Base-by-base conservation (phyloP, 768 basidiomycete species). In the Russula griseocarnosa region DNA sequence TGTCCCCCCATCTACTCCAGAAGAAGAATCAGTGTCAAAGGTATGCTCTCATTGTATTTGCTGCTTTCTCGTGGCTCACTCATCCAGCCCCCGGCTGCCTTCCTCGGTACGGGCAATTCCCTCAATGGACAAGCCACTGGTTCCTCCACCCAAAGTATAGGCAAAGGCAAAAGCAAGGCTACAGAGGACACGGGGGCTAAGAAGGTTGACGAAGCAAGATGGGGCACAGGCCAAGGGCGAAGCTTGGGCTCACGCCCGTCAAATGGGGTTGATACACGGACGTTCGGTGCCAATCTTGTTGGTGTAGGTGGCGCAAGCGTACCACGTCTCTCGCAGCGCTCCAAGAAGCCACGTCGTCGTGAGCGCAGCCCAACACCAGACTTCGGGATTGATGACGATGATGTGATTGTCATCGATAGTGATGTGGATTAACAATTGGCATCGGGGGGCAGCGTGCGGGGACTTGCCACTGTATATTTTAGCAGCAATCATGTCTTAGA, bases 321-420 rank as follows among this genome's bases (percentile, higher is more conserved):
- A 22, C 81, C 84, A 24, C 76, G 77, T 54, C 68, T 76, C 26
- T 77, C 81, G 0, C 76, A 71, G 55, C 76, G 76, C 62, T 61
- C 74, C 61, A 75, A 76, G 67, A 70, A 72, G 70, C 63, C 59
- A 1, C 59, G 47, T 22, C 52, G 30, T n/a, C 47, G 38, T 22
- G 78, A 78, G 70, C 69, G 67, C 65, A 88, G 84, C 72, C 89
- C 85, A 36, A 81, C 86, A n/a, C 90, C 86, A 16, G 90, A 90
- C 70, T 92, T 83, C 80, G 89, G 87, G 32, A 86, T 91, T n/a
- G 88, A 89, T 65, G 88, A 90, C 42, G 90, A 92, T 56, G 88
- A 90, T 61, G 83, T 87, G 50, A 92, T 94, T 63, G 86, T 86
- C 74, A 87, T 93, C 71, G 90, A 94, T 71, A 90, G 88, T 67